Evolutionary conservation across 1,284 basidiomycete species (phyloP).

Genomic region (Leccinum laetum): DNA sequence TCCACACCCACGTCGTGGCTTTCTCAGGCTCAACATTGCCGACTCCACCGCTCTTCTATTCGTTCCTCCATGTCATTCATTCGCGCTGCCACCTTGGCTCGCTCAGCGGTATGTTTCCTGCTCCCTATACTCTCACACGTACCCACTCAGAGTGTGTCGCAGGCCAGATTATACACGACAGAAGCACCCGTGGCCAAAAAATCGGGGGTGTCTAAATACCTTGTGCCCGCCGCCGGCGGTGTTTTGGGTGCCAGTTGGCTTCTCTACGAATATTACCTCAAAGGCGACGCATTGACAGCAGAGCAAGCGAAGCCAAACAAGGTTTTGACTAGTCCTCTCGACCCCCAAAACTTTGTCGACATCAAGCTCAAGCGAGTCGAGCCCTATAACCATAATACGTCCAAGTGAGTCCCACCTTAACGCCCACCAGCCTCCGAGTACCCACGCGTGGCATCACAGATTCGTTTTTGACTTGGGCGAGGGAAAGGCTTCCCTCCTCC

Average conservation of each 20-base stretch:
- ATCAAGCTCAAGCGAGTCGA: constrained; percentile 85
- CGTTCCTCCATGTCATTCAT: constrained; percentile 45
- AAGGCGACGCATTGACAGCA: constrained; percentile 13
- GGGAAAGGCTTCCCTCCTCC: constrained; percentile 76
- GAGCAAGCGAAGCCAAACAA: constrained; percentile 40
- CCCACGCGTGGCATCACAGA: constrained; percentile 33
- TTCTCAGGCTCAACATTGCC: constrained; percentile 25
- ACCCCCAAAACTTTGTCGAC: constrained; percentile 73
- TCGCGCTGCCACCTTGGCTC: constrained; percentile 38
- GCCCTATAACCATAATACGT: constrained; percentile 93
- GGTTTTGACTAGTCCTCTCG: constrained; percentile 63
- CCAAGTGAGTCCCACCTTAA: constrained; percentile 45
- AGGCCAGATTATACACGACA: constrained; percentile 46
- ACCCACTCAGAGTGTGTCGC: constrained; percentile 3
- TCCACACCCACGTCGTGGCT: neutral
- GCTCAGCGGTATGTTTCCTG: constrained; percentile 36
- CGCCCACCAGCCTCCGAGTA: neutral
- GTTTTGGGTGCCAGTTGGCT: constrained; percentile 22
- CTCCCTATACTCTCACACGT: neutral
- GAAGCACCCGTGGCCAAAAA: constrained; percentile 42
- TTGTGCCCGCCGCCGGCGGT: constrained; percentile 38
- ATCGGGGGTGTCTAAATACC: constrained; percentile 37
- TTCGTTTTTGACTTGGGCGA: constrained; percentile 90
- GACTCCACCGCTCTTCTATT: neutral
- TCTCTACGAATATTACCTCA: constrained; percentile 24